phyloP scores from a whole-genome alignment of 257 asterid species.

The Verbena officinalis region DNA sequence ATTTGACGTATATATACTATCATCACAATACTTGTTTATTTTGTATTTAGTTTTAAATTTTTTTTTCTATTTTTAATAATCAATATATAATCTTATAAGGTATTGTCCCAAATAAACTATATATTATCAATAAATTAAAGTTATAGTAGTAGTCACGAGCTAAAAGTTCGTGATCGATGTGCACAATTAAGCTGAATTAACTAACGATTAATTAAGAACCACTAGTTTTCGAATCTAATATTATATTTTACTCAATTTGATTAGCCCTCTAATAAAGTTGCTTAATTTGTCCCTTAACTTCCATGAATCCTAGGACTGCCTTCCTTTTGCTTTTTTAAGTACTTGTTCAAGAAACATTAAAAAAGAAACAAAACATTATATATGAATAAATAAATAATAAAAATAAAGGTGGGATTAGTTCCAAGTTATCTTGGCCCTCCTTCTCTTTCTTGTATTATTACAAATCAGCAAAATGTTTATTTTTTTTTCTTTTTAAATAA shows the following conservation, averaged over 20 bases:
- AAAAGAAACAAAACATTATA: not conserved
- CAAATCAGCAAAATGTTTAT: not conserved
- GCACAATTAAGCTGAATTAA: slow-evolving; percentile 10
- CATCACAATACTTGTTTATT: no score
- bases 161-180: no score
- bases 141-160: no score
- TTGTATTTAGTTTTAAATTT: no score
- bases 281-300: slow-evolving; percentile 28
- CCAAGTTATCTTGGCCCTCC: not conserved
- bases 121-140: no score
- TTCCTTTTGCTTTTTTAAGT: slow-evolving; percentile 36
- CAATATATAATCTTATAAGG: no score
- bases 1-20: no score
- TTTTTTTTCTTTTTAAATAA: not conserved
- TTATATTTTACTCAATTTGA: slow-evolving; percentile 34
- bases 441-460: not conserved
- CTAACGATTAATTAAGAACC: slow-evolving; percentile 21
- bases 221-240: slow-evolving; percentile 37
- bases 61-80: no score
- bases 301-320: slow-evolving; percentile 39
- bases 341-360: slow-evolving; percentile 12
- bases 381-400: not conserved
- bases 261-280: slow-evolving; percentile 18
- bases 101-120: no score
- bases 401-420: not conserved